phyloP scores from a whole-genome alignment of 1,284 basidiomycete species.

The Gymnopus androsaceus region DNA sequence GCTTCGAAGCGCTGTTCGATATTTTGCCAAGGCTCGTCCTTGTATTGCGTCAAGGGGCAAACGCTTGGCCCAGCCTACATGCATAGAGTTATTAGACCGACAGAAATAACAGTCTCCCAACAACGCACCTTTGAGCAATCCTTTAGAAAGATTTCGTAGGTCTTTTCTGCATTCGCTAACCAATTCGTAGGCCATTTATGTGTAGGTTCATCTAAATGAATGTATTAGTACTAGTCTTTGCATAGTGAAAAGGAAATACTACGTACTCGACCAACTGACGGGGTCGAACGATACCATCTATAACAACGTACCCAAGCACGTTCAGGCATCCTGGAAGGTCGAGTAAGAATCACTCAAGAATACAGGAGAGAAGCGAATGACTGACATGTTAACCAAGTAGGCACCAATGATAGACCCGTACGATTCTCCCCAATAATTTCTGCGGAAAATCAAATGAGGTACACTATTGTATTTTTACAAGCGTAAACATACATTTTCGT shows the following conservation, averaged over 20 bases:
- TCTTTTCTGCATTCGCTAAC: constrained; percentile 30
- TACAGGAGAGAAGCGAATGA: not conserved
- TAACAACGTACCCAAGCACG: constrained; percentile 23
- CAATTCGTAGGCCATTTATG: constrained; percentile 36
- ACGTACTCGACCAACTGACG: constrained; percentile 31
- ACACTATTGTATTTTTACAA: constrained; percentile 13
- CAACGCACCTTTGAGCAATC: constrained; percentile 27
- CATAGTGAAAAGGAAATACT: not conserved
- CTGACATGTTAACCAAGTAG: constrained; percentile 29
- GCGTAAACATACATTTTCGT: constrained; percentile 40
- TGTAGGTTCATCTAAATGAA: constrained; percentile 29
- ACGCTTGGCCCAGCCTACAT: constrained; percentile 29
- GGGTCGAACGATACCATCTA: constrained; percentile 27
- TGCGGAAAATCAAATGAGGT: not conserved
- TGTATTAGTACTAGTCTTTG: not conserved
- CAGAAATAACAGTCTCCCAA: no score
- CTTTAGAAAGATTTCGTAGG: constrained; percentile 34
- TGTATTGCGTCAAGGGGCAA: constrained; percentile 29
- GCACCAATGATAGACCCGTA: constrained; percentile 25
- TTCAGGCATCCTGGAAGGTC: constrained; percentile 20
- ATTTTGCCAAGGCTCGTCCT: constrained; percentile 25
- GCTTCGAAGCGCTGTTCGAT: constrained; percentile 34
- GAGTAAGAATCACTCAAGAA: not conserved
- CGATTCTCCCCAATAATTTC: constrained; percentile 28
- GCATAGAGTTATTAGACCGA: no score